phyloP scores from a whole-genome alignment of 306 rosid species.

The Gynostemma pentaphyllum region DNA sequence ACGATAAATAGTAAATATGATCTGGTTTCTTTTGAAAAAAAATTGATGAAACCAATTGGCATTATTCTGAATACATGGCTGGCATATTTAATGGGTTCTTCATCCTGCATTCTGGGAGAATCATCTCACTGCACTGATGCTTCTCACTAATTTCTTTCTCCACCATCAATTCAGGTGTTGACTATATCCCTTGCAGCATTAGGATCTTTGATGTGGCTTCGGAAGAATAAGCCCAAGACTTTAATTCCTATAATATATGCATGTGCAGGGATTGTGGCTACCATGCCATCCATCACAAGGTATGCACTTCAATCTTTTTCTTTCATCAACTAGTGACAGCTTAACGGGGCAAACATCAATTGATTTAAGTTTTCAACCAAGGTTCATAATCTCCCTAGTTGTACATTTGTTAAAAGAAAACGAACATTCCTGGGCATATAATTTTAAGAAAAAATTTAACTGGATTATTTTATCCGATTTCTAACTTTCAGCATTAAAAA shows the following conservation, averaged over 20 bases:
- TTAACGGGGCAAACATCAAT: too few relatives aligned
- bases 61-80: too few relatives aligned
- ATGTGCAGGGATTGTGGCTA: constrained; percentile 70
- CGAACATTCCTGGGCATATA: too few relatives aligned
- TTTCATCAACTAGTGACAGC: too few relatives aligned
- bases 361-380: too few relatives aligned
- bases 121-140: background rate
- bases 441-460: background rate
- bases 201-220: constrained; percentile 96
- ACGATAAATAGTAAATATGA: background rate
- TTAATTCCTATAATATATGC: constrained; percentile 79
- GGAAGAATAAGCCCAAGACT: constrained; percentile 88
- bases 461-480: background rate
- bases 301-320: constrained; percentile 18
- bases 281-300: constrained; percentile 99
- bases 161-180: constrained; percentile 48
- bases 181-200: constrained; percentile 92
- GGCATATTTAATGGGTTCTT: background rate
- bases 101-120: background rate
- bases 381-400: too few relatives aligned
- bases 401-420: too few relatives aligned
- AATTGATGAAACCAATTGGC: too few relatives aligned
- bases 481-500: background rate
- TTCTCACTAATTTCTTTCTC: constrained; percentile 1
- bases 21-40: background rate